phyloP scores from a whole-genome alignment of 2,329 filamentous ascomycete genomes.

The Cytospora piceicola region DNA sequence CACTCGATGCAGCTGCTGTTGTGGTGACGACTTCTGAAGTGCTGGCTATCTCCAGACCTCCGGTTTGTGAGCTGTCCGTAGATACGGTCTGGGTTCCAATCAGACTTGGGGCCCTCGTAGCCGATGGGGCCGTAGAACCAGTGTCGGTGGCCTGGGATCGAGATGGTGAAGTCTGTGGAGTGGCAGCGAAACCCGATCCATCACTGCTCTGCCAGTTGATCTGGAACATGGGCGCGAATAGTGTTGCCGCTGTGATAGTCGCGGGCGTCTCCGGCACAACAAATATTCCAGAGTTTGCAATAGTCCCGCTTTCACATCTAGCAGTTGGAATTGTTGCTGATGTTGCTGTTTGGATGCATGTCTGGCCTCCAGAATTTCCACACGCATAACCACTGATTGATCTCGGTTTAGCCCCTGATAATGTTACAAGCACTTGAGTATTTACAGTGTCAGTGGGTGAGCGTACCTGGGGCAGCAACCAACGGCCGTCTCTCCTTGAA shows the following conservation, averaged over 20 bases:
- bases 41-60: conserved; percentile 10
- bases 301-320: not conserved
- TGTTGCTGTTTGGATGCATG: conserved; percentile 12
- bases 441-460: not conserved
- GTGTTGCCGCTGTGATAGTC: conserved; percentile 12
- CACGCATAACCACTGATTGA: conserved; percentile 10
- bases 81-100: conserved; percentile 13
- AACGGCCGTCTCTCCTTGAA: conserved; percentile 16
- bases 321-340: conserved; percentile 5
- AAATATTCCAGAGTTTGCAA: not conserved
- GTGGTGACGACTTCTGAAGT: not conserved
- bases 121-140: not conserved
- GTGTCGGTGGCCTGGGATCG: conserved; percentile 6
- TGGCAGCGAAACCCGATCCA: not conserved
- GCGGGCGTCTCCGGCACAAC: conserved; percentile 1
- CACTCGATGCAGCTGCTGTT: conserved; percentile 3
- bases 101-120: not conserved
- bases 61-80: not conserved
- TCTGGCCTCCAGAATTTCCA: conserved; percentile 13
- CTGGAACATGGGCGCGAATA: conserved; percentile 23
- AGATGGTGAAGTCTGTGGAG: not conserved
- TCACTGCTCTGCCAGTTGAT: conserved; percentile 17
- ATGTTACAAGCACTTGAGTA: fast-evolving
- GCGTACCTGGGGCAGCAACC: conserved; percentile 21
- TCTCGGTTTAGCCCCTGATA: not conserved